Percentiles rank a stretch among this genome's conserved stretches.
Conservation (phyloP, 2,329 filamentous ascomycete species). For the Ceratocystis diversiconidia region DNA sequence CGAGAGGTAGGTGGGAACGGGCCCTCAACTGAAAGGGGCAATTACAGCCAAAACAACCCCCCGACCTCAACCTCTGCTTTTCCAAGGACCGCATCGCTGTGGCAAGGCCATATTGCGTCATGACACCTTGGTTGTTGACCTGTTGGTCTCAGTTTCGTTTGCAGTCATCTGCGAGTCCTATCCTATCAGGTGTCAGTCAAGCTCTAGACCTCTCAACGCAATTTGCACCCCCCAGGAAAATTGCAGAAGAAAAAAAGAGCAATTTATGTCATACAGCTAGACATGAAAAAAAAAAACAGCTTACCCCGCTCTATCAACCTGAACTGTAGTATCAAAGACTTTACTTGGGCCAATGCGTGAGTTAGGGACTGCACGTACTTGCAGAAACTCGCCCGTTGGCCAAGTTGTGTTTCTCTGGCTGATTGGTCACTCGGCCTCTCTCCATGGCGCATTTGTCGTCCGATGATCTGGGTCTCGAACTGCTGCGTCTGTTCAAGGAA, state of each 20-base stretch:
- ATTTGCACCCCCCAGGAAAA: background rate
- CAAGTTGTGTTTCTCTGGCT: background rate
- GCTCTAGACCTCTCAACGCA: background rate
- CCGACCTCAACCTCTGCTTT: background rate
- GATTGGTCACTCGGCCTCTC: too few species aligned
- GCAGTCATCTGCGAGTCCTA: background rate
- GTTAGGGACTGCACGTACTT: background rate
- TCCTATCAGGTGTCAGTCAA: background rate
- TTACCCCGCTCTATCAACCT: background rate
- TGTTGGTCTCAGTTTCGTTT: background rate
- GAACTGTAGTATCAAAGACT: too few species aligned
- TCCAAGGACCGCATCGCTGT: too few species aligned
- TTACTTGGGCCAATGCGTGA: too few species aligned
- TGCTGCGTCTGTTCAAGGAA: too few species aligned
- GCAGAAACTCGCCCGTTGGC: background rate
- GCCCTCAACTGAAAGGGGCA: background rate
- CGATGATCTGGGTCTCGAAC: too few species aligned
- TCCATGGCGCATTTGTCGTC: too few species aligned
- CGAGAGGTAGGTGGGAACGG: background rate
- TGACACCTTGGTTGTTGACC: background rate
- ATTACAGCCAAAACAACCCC: background rate
- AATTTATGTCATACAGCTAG: background rate
- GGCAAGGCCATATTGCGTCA: background rate
- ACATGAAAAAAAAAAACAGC: background rate
- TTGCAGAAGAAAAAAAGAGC: background rate